These are phyloP conservation scores for Polyplosphaeria fusca DNA, from an alignment of 495 filamentous ascomycete species.

Conservation along the genomic window DNA sequence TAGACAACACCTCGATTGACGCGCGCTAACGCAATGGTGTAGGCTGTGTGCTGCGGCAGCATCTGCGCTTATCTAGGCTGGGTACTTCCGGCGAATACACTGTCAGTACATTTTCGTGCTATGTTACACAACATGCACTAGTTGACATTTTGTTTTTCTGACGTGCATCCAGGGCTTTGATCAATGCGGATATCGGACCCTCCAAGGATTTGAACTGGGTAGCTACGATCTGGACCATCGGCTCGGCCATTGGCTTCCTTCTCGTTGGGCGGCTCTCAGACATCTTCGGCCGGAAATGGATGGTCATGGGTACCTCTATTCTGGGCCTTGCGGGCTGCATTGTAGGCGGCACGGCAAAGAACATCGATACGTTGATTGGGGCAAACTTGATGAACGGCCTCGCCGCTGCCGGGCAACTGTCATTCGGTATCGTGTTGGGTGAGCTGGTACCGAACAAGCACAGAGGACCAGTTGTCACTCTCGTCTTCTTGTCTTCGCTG, in stretches of 20 bases:
- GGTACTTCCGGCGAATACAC: slow-evolving; percentile 32
- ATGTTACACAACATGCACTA: neutral
- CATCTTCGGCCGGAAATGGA: slow-evolving; percentile 40
- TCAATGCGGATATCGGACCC: slow-evolving; percentile 37
- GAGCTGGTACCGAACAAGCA: slow-evolving; percentile 40
- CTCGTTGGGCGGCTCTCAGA: slow-evolving; percentile 38
- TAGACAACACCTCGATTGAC: neutral
- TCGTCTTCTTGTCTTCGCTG: slow-evolving; percentile 30
- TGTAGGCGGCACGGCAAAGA: slow-evolving; percentile 33
- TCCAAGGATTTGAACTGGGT: slow-evolving; percentile 33
- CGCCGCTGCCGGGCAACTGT: slow-evolving; percentile 40
- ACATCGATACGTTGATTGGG: slow-evolving; percentile 36
- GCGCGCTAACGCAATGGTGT: neutral
- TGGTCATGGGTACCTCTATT: slow-evolving; percentile 33
- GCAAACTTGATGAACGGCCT: slow-evolving; percentile 36
- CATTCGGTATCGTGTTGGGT: slow-evolving; percentile 37
- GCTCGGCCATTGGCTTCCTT: slow-evolving; percentile 33
- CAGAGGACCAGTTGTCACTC: slow-evolving; percentile 27
- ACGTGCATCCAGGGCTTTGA: slow-evolving; percentile 13
- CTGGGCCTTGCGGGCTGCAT: slow-evolving; percentile 34
- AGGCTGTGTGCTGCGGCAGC: slow-evolving; percentile 20
- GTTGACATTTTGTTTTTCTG: slow-evolving; percentile 6
- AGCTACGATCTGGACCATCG: slow-evolving; percentile 34
- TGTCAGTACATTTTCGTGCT: slow-evolving; percentile 18
- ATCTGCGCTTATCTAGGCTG: slow-evolving; percentile 32